These are phyloP conservation scores for Tripterygium wilfordii DNA, from an alignment of 177 flowering plant species.

Conservation along the genomic window DNA sequence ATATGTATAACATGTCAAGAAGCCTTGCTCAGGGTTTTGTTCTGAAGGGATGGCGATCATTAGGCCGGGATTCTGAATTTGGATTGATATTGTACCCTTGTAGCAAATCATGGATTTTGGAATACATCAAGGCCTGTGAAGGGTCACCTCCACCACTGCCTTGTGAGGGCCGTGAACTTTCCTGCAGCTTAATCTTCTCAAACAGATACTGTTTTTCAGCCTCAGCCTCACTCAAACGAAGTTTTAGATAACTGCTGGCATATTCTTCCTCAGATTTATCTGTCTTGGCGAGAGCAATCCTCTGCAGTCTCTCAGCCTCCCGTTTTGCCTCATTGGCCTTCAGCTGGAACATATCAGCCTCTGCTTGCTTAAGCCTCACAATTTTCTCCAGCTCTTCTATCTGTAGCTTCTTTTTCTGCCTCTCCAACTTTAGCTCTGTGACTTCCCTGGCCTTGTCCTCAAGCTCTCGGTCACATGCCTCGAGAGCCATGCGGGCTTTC, in stretches of 20 bases:
- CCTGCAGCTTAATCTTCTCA: slow-evolving; percentile 90
- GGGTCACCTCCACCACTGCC: slow-evolving; percentile 54
- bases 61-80: slow-evolving; percentile 29
- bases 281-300: slow-evolving; percentile 77
- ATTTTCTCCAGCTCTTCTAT: slow-evolving; percentile 88
- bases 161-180: slow-evolving; percentile 61
- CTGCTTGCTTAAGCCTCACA: slow-evolving; percentile 90
- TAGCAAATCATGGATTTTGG: slow-evolving; percentile 66
- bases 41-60: slow-evolving; percentile 29
- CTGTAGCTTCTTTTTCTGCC: slow-evolving; percentile 78
- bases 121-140: slow-evolving; percentile 52
- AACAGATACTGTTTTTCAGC: slow-evolving; percentile 89
- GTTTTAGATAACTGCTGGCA: slow-evolving; percentile 85
- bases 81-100: slow-evolving; percentile 46
- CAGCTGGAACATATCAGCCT: slow-evolving; percentile 96
- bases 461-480: slow-evolving; percentile 82
- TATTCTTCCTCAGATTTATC: slow-evolving; percentile 94
- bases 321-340: slow-evolving; percentile 94
- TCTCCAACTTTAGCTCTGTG: slow-evolving; percentile 64
- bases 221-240: slow-evolving; percentile 83
- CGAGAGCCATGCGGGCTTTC: slow-evolving; percentile 78
- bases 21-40: slow-evolving; percentile 26
- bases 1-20: background rate
- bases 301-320: slow-evolving; percentile 86
- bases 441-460: slow-evolving; percentile 86